A percentile compares a stretch with the other conserved stretches of the same genome.
Conservation (phyloP, 768 basidiomycete genomes). For the Lactarius sp. region DNA sequence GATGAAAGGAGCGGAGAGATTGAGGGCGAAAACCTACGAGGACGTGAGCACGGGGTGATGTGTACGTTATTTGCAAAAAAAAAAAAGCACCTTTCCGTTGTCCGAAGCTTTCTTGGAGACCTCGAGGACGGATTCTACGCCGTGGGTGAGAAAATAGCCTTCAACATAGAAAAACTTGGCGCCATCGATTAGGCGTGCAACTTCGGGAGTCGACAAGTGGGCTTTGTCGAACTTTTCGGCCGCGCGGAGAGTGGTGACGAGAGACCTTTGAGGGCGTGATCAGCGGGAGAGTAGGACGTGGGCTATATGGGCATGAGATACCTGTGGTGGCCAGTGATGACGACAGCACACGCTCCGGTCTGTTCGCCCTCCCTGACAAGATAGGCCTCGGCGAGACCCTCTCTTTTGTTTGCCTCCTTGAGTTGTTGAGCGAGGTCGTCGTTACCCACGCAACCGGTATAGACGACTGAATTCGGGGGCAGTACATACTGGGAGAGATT, state of each 20-base stretch:
- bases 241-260: conserved; percentile 85
- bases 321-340: conserved; percentile 93
- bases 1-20: conserved; percentile 98
- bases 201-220: conserved; percentile 69
- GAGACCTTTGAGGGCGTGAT: conserved; percentile 55
- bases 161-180: conserved; percentile 92
- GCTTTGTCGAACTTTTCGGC: conserved; percentile 86
- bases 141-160: conserved; percentile 93
- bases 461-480: conserved; percentile 84
- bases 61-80: not conserved
- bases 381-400: conserved; percentile 86
- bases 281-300: not conserved
- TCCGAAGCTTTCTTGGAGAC: conserved; percentile 74
- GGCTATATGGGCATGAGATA: conserved; percentile 33
- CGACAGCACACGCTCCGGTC: conserved; percentile 95
- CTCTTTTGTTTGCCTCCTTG: conserved; percentile 83
- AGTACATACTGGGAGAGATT: conserved; percentile 69
- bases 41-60: conserved; percentile 2
- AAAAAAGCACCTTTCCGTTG: conserved; percentile 61
- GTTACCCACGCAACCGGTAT: conserved; percentile 89
- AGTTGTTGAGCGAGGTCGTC: conserved; percentile 90
- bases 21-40: conserved; percentile 75
- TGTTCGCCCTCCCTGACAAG: conserved; percentile 80
- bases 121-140: conserved; percentile 61
- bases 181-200: conserved; percentile 70